Conservation (phyloP, 2,329 filamentous ascomycete species). For the Byssochlamys sp. region DNA sequence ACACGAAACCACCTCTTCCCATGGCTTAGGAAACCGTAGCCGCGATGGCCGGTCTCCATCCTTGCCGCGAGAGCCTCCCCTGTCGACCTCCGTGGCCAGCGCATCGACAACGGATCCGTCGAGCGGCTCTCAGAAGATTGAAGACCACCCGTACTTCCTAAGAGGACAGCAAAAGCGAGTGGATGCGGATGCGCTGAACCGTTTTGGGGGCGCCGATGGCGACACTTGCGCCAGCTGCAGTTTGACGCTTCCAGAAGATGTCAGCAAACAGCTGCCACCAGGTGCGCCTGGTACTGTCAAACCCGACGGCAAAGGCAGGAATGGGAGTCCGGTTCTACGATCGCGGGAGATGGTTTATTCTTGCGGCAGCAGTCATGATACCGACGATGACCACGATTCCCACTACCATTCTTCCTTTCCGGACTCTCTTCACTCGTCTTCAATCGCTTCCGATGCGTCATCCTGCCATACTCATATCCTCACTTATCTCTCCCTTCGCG, state of each 20-base stretch:
- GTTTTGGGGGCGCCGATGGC: slow-evolving; percentile 35
- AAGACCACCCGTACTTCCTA: slow-evolving; percentile 45
- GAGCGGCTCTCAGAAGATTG: slow-evolving; percentile 24
- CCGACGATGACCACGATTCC: slow-evolving; percentile 27
- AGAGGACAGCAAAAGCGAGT: slow-evolving; percentile 25
- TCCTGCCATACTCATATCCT: slow-evolving; percentile 47
- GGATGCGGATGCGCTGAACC: slow-evolving; percentile 38
- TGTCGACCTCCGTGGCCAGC: slow-evolving; percentile 19
- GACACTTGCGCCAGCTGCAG: slow-evolving; percentile 51
- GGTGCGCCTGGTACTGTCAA: slow-evolving; percentile 44
- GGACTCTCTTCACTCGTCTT: slow-evolving; percentile 31
- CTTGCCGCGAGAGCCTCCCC: slow-evolving; percentile 11
- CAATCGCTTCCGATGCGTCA: slow-evolving; percentile 32
- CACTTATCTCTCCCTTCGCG: slow-evolving; percentile 50
- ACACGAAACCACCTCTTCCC: slow-evolving; percentile 19
- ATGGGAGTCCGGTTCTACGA: slow-evolving; percentile 47
- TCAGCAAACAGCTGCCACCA: slow-evolving; percentile 44
- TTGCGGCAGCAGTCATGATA: slow-evolving; percentile 34
- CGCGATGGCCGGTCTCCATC: slow-evolving; percentile 9
- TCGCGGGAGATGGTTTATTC: slow-evolving; percentile 46
- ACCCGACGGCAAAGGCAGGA: slow-evolving; percentile 40
- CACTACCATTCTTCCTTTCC: slow-evolving; percentile 29
- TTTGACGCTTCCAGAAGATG: slow-evolving; percentile 45
- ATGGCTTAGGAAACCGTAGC: slow-evolving; percentile 12
- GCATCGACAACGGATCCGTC: slow-evolving; percentile 11